Evolutionary conservation across 2,329 filamentous ascomycete species (phyloP), one percentile per base, ranked within the genome.

Genomic region (Phaeosphaeria sp.): DNA sequence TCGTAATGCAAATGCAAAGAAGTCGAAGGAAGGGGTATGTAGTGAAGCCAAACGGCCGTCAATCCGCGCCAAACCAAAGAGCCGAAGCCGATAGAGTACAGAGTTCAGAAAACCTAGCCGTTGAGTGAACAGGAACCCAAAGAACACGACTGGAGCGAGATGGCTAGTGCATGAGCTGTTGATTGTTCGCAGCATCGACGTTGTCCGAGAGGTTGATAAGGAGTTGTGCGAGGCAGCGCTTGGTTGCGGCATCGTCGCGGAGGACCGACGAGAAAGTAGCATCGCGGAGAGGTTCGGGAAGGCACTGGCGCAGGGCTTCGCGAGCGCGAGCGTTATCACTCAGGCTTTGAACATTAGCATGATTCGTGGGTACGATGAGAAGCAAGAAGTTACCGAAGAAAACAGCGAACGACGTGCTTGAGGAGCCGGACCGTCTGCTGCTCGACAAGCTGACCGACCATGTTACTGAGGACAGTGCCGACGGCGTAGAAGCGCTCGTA

Each of bases 401-500:
- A 99, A 80, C 95, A 99, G 67, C 95, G 86, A 33, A 99, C 95
- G 56, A 99, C 95, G 75, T 99, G 95, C 85, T 99, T 99, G 22
- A 99, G 87, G 47, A 99, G 84, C 51, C 95, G 87, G 27, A 96
- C 95, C 1, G 95, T 99, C 80, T 99, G 95, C 74, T 97, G 94
- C 79, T 99, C 95, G 40, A 98, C 95, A 39, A 99, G 86, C 80
- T 98, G 94, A 52, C 91, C 93, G 56, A 99, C 95, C 95, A 99
- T 99, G 76, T 98, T 99, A 81, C 92, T 97, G 40, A 99, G 83
- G 6, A 99, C 95, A 1, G 95, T 99, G 6, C 95, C 95, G 5
- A 99, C 95, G 7, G 95, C 95, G 69, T 98, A 99, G 80, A 99
- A 99, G 20, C 95, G 87, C 82, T 99, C 95, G 72, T 99, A 99